Evolutionary conservation across 192 early-diverging fungal species (phyloP).

Genomic region (Umbelopsis sp.): DNA sequence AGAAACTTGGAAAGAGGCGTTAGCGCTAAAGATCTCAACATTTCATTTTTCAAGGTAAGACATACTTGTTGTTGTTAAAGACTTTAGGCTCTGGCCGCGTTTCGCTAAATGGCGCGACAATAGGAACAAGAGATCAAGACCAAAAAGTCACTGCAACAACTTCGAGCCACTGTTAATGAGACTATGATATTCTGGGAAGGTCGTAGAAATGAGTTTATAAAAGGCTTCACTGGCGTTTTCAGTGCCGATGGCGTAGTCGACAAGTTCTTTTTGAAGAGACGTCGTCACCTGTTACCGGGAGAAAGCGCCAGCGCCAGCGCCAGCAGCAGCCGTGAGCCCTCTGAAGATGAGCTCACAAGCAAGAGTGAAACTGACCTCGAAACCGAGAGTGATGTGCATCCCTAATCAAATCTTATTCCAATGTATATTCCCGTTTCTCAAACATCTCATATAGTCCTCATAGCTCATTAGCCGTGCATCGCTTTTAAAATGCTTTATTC

Average conservation of each 20-base stretch:
- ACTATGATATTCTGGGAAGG: constrained; percentile 75
- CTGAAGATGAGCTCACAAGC: not conserved
- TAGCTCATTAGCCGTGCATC: too few species aligned
- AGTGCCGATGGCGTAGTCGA: constrained; percentile 60
- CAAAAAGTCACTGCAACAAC: constrained; percentile 74
- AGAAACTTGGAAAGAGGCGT: constrained; percentile 86
- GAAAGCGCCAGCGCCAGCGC: constrained; percentile 1
- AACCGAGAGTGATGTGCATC: not conserved
- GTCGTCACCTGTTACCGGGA: not conserved
- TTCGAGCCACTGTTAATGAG: constrained; percentile 68
- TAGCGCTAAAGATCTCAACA: constrained; percentile 78
- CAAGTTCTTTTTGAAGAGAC: constrained; percentile 15
- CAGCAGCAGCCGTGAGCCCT: constrained; percentile 2
- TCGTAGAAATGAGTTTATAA: constrained; percentile 74
- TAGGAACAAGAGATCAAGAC: constrained; percentile 74
- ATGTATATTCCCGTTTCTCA: not conserved
- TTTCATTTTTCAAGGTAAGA: constrained; percentile 75
- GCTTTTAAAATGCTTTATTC: too few species aligned
- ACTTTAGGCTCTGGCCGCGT: not conserved
- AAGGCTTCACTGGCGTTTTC: constrained; percentile 71
- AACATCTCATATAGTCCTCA: too few species aligned
- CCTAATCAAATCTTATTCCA: not conserved
- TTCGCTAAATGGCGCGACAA: not conserved
- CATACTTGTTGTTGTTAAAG: not conserved
- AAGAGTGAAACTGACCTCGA: constrained; percentile 16